Conservation (phyloP, 768 basidiomycete genomes). For the Austroboletus festivus region DNA sequence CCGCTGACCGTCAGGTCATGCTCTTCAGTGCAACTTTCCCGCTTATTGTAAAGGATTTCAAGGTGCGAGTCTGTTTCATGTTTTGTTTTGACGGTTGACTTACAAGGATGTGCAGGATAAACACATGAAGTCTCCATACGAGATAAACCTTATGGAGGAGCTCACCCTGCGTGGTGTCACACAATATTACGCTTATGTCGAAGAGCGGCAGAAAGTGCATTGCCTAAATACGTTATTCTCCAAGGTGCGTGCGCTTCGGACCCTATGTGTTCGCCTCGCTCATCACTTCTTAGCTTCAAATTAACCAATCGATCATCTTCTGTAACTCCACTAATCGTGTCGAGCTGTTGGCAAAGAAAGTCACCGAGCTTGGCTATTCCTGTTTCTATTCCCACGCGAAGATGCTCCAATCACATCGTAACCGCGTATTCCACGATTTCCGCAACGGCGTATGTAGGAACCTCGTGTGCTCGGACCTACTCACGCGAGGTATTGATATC, state of each 20-base stretch:
- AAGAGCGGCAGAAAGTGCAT: slow-evolving; percentile 99
- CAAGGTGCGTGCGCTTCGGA: slow-evolving; percentile 52
- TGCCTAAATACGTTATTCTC: slow-evolving; percentile 99
- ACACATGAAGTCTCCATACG: slow-evolving; percentile 93
- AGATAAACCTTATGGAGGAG: slow-evolving; percentile 99
- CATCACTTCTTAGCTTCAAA: slow-evolving; percentile 76
- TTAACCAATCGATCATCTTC: slow-evolving; percentile 99
- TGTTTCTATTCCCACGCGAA: slow-evolving; percentile 99
- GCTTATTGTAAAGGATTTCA: slow-evolving; percentile 98
- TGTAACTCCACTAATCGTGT: slow-evolving; percentile 99
- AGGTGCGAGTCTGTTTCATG: slow-evolving; percentile 45
- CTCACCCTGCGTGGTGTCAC: slow-evolving; percentile 97
- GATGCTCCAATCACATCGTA: slow-evolving; percentile 98
- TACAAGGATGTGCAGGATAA: slow-evolving; percentile 61
- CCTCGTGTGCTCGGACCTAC: slow-evolving; percentile 95
- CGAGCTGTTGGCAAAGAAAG: slow-evolving; percentile 98
- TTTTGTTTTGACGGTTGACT: not conserved
- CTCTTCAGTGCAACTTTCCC: slow-evolving; percentile 99
- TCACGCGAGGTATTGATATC: slow-evolving; percentile 99
- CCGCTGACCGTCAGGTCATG: slow-evolving; percentile 91
- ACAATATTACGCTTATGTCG: slow-evolving; percentile 99
- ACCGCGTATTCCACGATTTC: slow-evolving; percentile 99
- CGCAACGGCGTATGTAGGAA: slow-evolving; percentile 97
- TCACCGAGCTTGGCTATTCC: slow-evolving; percentile 98
- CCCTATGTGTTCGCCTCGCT: slow-evolving; percentile 1